Percentiles rank a stretch among this genome's conserved stretches.
These are phyloP conservation scores for Saksenaea vasiformis DNA, from an alignment of 371 early-diverging fungal genomes.

Conservation along the genomic window DNA sequence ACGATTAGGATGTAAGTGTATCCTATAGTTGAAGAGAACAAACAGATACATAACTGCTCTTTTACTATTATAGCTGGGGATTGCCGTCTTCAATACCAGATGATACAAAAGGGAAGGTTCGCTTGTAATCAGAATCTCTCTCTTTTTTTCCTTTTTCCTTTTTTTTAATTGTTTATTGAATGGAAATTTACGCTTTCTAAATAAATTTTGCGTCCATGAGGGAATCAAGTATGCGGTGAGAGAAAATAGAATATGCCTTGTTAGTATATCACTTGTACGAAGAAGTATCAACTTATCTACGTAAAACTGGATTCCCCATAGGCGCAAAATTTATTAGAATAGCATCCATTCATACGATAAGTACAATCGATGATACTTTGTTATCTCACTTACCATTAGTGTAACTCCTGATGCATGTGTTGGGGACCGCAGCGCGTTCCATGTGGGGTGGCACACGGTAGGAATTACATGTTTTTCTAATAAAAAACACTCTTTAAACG, in stretches of 20 bases:
- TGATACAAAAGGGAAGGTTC: neutral
- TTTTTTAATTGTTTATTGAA: neutral
- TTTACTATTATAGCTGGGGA: neutral
- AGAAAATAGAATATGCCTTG: no score
- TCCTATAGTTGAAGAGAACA: neutral
- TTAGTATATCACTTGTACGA: no score
- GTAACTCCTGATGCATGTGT: neutral
- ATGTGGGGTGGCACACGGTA: no score
- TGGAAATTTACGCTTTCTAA: no score
- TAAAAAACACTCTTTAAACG: no score
- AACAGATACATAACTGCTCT: neutral
- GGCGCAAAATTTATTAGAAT: neutral
- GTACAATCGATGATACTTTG: neutral
- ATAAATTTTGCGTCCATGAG: neutral
- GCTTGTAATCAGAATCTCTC: neutral
- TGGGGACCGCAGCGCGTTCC: neutral
- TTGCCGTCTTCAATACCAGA: neutral
- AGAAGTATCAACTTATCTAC: no score
- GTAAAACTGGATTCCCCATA: no score
- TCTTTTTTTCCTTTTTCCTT: neutral
- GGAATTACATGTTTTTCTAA: no score
- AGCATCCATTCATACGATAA: neutral
- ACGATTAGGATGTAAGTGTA: conserved; percentile 87
- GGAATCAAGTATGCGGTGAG: no score
- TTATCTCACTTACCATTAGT: neutral